These are phyloP conservation scores for Mycena sp. DNA, from an alignment of 1,284 basidiomycete genomes.

Conservation along the genomic window DNA sequence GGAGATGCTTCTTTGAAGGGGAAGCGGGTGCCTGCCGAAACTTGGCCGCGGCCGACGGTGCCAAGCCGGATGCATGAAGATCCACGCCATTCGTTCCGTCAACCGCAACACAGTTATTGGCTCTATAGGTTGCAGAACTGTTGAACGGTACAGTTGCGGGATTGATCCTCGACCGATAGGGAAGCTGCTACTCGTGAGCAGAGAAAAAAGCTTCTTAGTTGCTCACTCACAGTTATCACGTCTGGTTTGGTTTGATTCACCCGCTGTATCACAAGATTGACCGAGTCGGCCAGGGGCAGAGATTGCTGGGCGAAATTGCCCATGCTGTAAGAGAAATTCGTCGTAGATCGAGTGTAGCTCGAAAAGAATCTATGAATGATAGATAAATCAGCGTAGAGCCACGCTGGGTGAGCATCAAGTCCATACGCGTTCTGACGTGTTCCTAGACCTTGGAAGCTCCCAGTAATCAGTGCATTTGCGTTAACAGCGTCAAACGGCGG, in stretches of 20 bases:
- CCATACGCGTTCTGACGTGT: constrained; percentile 61
- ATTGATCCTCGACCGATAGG: constrained; percentile 67
- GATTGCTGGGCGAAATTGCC: constrained; percentile 72
- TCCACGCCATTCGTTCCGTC: constrained; percentile 65
- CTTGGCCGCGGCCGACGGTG: constrained; percentile 30
- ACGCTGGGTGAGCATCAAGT: not conserved
- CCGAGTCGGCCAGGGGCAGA: constrained; percentile 63
- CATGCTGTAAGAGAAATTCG: constrained; percentile 66
- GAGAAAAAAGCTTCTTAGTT: not conserved
- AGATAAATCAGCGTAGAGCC: not conserved
- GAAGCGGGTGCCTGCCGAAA: constrained; percentile 40
- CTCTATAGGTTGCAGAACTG: constrained; percentile 60
- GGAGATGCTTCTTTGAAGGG: constrained; percentile 54
- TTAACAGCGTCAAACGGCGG: constrained; percentile 65
- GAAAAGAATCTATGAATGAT: constrained; percentile 52
- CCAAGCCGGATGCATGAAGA: constrained; percentile 44
- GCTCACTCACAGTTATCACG: constrained; percentile 52
- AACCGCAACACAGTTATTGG: constrained; percentile 64
- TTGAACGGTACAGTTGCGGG: constrained; percentile 57
- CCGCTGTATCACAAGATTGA: constrained; percentile 59
- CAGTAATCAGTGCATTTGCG: constrained; percentile 59
- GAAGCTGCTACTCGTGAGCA: constrained; percentile 52
- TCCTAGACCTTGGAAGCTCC: constrained; percentile 56
- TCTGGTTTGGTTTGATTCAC: constrained; percentile 54
- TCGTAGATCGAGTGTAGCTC: constrained; percentile 50